Evolutionary conservation across 257 asterid genomes (phyloP), one percentile per base, ranked within the genome.

Genomic region (Mentha longifolia): DNA sequence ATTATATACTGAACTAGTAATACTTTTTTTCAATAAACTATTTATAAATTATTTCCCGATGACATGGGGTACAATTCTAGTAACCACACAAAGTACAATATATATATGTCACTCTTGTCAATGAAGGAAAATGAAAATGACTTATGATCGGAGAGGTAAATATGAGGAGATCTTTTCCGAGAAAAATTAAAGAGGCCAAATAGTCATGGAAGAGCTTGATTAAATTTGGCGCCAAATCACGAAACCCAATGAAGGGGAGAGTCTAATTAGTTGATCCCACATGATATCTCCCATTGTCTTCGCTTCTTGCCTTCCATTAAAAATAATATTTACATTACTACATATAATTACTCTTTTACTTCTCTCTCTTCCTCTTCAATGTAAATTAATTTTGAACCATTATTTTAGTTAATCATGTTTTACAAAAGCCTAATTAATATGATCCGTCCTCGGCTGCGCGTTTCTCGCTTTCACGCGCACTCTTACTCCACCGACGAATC

Each of bases 381-480:
- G 11, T 31, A 49, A 49, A 51, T 52, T 52, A 52, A 51, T 50
- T 35, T 39, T 12, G 45, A 5, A 12, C 41, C 6, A 68, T 19
- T 68, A 55, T 13, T 55, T 68, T 28, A 43, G 35, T 0, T 50
- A 35, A 63, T 50, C 10, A 55, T 9, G 16, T 37, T 70, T 43
- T 3, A 13, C 13, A 20, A 50, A 76, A 41, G 33, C 31, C 19
- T 12, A 68, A 82, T 83, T 65, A 81, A 78, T 77, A 41, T 73
- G 95, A 90, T 88, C 97, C 92, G 85, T 77, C 72, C 83, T 86
- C 64, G 87, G 85, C 85, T 90, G 91, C 95, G 87, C 35, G 57
- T 78, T 80, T 78, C 71, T 77, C 87, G 88, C 82, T 62, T 39
- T 49, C 59, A 3, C 45, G 56, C 45, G 54, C 19, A 47, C 59